Evolutionary conservation across 2,329 filamentous ascomycete genomes (phyloP), one percentile per base, ranked within the genome.

Genomic region (Huntiella decipiens): DNA sequence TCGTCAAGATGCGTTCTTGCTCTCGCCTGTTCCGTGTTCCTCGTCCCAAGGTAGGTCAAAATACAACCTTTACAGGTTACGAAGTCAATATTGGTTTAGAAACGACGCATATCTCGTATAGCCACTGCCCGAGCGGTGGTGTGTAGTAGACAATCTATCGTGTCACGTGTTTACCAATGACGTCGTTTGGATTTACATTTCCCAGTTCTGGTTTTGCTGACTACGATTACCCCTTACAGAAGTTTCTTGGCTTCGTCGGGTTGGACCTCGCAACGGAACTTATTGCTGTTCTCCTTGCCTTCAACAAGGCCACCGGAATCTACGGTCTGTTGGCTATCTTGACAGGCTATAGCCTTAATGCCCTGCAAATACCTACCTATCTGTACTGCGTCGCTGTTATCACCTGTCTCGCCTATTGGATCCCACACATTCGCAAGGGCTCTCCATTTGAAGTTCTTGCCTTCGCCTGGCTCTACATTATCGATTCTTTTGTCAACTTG

Each of bases 231-330:
- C 5, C 6, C 13, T 32, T 51, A 36, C 59, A 94, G 86, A 79
- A 76, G 40, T 88, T 94, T 60, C 73, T 94, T 53, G 84, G 83
- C 58, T 67, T 86, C 56, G 80, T 94, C 67, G 83, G 82, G 57
- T 76, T 95, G 46, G 82, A 84, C 55, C 88, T 83, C 32, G 87
- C 84, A 53, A 79, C 83, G 40, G 84, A 91, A 54, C 72, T 95
- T 56, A 85, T 94, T 56, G 78, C 82, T 4, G 70, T 91, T 51
- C 77, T 82, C 8, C 74, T 93, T 52, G 70, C 92, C 46, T 79
- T 95, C 65, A 95, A 95, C 70, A 94, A 94, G 63, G 74, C 87
- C 53, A 88, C 84, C 43, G 87, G 86, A 48, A 69, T 94, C 54
- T 95, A 93, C 62, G 87, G 87, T 53, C 70, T 95, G 38, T 78